Evolutionary conservation across 2,329 filamentous ascomycete genomes (phyloP), one percentile per base, ranked within the genome.

Genomic region (Ilyonectria mors-panacis): DNA sequence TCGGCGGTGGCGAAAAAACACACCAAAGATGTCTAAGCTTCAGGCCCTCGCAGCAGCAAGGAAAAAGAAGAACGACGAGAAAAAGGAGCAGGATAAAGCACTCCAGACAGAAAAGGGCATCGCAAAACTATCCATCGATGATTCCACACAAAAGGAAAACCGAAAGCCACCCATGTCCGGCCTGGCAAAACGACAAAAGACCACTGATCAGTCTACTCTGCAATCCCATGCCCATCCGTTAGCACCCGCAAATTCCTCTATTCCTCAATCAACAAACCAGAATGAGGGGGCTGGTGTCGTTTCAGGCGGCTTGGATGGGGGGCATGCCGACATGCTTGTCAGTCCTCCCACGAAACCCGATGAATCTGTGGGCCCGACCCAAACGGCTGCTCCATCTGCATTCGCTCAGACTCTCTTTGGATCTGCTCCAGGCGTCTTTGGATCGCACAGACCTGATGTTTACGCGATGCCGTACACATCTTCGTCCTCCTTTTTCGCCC

Each of bases 1-100:
- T 97, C 2, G 97, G 96, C 33, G 97, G 96, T 37, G 87, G 89
- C 2, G 87, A 89, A 54, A 89, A 54, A 82, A 82, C 13, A 76
- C 83, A n/a, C 86, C 89, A 3, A 96, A 95, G 76, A 87, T 93
- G 80, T 97, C 95, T 6, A 99, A 99, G 76, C 85, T 99, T 51
- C 95, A 97, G 74, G 94, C 94, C 54, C 84, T 99, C 47, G 95
- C 95, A 58, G 94, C 94, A 37, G 92, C 93, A 60, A 88, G 94
- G 30, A 95, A 94, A 78, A 95, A 93, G 81, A 97, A 94, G 80
- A 91, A 90, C 15, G 91, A 90, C 33, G 90, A 92, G 44, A 90
- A 88, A 73, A 83, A 79, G 56, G 79, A 75, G 15, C 66, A 75
- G 21, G 74, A 74, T 26, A 76, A 72, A n/a, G 54, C 72, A 4